Evolutionary conservation across 2,329 filamentous ascomycete species (phyloP).

Genomic region (Alternaria rosae): DNA sequence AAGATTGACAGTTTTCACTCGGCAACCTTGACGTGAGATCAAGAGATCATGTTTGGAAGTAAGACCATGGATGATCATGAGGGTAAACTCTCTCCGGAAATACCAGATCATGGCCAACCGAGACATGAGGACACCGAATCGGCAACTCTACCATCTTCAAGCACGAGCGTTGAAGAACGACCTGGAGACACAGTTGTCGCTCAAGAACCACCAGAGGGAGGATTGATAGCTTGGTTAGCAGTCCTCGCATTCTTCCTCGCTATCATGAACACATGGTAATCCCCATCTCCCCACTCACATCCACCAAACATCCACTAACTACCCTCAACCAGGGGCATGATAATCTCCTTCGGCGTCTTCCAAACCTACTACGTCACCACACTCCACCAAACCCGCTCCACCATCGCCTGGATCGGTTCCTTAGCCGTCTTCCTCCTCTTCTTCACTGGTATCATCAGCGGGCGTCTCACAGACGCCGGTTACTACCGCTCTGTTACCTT

Average conservation of each 20-base stretch:
- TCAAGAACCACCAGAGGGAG: neutral
- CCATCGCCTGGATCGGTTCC: conserved; percentile 60
- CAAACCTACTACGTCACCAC: conserved; percentile 35
- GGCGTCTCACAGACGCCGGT: conserved; percentile 58
- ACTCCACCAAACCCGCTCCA: conserved; percentile 49
- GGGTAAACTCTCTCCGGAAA: neutral
- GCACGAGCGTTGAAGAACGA: neutral
- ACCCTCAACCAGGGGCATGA: no score
- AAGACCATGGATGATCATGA: neutral
- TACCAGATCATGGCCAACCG: neutral
- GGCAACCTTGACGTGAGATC: neutral
- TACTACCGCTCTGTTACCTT: conserved; percentile 52
- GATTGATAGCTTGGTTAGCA: neutral
- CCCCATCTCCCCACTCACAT: neutral
- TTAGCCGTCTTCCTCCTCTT: conserved; percentile 58
- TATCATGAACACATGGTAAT: neutral
- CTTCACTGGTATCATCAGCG: conserved; percentile 54
- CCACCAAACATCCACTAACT: no score
- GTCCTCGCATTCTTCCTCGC: neutral
- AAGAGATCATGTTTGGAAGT: neutral
- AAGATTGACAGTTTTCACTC: neutral
- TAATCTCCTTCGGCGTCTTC: conserved; percentile 39
- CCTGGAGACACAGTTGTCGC: accelerated
- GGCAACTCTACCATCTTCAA: neutral
- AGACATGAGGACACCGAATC: neutral